Evolutionary conservation across 2,329 filamentous ascomycete species (phyloP).

Genomic region (Hypoxylon sp.): DNA sequence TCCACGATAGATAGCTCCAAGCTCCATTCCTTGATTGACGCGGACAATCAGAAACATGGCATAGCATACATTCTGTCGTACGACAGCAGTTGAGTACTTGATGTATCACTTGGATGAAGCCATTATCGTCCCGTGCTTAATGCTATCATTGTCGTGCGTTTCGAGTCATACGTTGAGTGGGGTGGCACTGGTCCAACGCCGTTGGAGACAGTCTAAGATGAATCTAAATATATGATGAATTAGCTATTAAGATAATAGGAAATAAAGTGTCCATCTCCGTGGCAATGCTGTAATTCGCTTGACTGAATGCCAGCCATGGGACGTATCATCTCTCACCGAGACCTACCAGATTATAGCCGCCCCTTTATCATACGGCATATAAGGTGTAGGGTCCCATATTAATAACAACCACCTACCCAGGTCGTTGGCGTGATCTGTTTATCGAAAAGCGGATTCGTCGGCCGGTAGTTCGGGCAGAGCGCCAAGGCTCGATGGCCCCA

Average conservation of each 20-base stretch:
- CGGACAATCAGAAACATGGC: slow-evolving; percentile 4
- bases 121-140: not conserved
- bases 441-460: slow-evolving; percentile 24
- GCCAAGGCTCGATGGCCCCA: slow-evolving; percentile 29
- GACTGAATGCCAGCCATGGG: not conserved
- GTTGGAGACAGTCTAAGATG: too few relatives aligned
- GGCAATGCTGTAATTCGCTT: too few relatives aligned
- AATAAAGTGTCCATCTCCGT: too few relatives aligned
- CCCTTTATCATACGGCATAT: slow-evolving; percentile 10
- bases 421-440: slow-evolving; percentile 23
- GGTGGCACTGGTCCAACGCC: not conserved
- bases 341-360: not conserved
- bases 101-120: not conserved
- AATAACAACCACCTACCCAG: not conserved
- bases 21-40: not conserved
- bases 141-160: not conserved
- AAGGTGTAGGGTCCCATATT: too few relatives aligned
- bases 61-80: slow-evolving; percentile 6
- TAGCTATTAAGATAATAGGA: too few relatives aligned
- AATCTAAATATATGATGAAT: too few relatives aligned
- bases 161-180: not conserved
- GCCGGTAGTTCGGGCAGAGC: slow-evolving; percentile 11
- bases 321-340: not conserved
- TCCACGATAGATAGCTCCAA: slow-evolving; percentile 10
- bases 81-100: not conserved